phyloP scores from a whole-genome alignment of 225 moss, liverwort and hornwort species.

The Lunularia cruciata region DNA sequence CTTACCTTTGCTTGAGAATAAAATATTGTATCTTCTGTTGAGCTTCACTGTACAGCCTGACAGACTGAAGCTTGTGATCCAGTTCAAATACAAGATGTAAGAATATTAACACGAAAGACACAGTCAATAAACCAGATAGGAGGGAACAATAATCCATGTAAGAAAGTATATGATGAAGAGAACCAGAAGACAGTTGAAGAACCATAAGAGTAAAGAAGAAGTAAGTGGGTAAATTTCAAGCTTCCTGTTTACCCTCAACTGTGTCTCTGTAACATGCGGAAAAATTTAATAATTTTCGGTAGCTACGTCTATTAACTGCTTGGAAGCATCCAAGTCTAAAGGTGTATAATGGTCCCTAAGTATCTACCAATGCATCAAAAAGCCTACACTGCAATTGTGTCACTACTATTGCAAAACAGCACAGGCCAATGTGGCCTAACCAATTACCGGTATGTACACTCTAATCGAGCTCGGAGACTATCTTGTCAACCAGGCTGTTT shows the following conservation, averaged over 20 bases:
- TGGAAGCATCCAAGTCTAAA: neutral
- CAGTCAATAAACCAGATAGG: too few relatives aligned
- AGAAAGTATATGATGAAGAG: too few relatives aligned
- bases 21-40: too few relatives aligned
- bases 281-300: neutral
- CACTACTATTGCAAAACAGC: constrained; percentile 12
- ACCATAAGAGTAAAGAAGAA: too few relatives aligned
- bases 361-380: constrained; percentile 11
- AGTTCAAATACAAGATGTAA: too few relatives aligned
- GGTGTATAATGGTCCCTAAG: neutral
- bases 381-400: neutral
- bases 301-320: neutral
- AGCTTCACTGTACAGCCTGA: too few relatives aligned
- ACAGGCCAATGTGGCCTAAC: constrained; percentile 45
- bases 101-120: too few relatives aligned
- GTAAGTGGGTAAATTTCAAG: too few relatives aligned
- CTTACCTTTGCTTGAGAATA: too few relatives aligned
- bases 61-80: too few relatives aligned
- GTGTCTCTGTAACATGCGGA: neutral
- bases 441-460: constrained; percentile 52
- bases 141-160: too few relatives aligned
- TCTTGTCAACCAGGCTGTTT: neutral
- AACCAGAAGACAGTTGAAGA: too few relatives aligned
- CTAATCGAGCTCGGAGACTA: constrained; percentile 21
- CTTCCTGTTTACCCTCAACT: constrained; percentile 1